Evolutionary conservation across 805 yeast species (phyloP).

Genomic region (Teunomyces atbi): DNA sequence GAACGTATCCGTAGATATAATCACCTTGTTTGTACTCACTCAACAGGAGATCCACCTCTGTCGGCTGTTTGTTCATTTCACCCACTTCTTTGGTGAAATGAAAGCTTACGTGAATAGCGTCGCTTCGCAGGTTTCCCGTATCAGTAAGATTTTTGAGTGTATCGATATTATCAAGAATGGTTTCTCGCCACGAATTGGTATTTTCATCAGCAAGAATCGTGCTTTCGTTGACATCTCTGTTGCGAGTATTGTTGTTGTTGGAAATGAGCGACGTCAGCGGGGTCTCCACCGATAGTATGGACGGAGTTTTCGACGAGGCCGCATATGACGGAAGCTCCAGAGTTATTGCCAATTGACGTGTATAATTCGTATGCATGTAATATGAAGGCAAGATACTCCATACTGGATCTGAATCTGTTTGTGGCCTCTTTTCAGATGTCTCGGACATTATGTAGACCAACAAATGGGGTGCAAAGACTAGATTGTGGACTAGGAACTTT

Average conservation of each 20-base stretch:
- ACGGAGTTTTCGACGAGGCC: background rate
- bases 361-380: slow-evolving; percentile 27
- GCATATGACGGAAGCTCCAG: slow-evolving; percentile 22
- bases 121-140: slow-evolving; percentile 25
- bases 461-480: background rate
- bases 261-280: slow-evolving; percentile 1
- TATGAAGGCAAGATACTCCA: slow-evolving; percentile 43
- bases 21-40: slow-evolving; percentile 67
- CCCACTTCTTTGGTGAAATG: slow-evolving; percentile 37
- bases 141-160: slow-evolving; percentile 31
- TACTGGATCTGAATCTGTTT: slow-evolving; percentile 18
- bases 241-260: background rate
- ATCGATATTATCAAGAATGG: slow-evolving; percentile 38
- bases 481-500: too few species aligned
- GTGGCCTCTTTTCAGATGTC: background rate
- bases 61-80: slow-evolving; percentile 24
- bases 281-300: slow-evolving; percentile 1
- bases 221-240: background rate
- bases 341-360: slow-evolving; percentile 4
- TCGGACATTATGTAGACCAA: background rate
- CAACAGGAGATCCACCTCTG: slow-evolving; percentile 27
- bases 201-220: slow-evolving; percentile 34
- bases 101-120: slow-evolving; percentile 25
- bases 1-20: slow-evolving; percentile 55
- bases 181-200: slow-evolving; percentile 33